Conservation (phyloP, 441 rosid species). For the Eutrema salsugineum region DNA sequence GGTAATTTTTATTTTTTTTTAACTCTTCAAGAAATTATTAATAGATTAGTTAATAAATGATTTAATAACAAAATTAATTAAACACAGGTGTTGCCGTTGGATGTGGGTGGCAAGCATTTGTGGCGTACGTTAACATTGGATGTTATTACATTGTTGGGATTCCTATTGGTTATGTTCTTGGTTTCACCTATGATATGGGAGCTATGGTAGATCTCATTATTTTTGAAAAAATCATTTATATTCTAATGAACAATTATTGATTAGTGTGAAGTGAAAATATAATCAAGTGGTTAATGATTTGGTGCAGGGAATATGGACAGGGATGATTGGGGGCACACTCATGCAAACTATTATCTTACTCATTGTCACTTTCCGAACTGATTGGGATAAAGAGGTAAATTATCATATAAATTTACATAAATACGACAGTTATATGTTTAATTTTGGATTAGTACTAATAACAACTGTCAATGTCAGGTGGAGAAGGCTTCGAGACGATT, state of each 20-base stretch:
- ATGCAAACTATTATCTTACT: slow-evolving; percentile 54
- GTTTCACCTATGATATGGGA: slow-evolving; percentile 51
- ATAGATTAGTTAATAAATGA: neutral
- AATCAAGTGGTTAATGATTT: neutral
- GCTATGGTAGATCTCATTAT: slow-evolving; percentile 35
- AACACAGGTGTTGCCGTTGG: slow-evolving; percentile 61
- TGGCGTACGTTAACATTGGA: slow-evolving; percentile 63
- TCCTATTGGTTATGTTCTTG: slow-evolving; percentile 52
- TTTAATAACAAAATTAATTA: neutral
- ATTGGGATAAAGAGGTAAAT: slow-evolving; percentile 55
- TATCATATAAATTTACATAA: neutral
- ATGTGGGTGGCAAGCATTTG: slow-evolving; percentile 75
- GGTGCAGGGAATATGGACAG: slow-evolving; percentile 57
- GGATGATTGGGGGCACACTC: slow-evolving; percentile 55
- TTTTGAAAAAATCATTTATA: neutral
- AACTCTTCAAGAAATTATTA: neutral
- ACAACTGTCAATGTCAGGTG: slow-evolving; percentile 50
- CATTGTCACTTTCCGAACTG: slow-evolving; percentile 46
- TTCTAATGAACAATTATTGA: neutral
- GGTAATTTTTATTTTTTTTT: too few species aligned
- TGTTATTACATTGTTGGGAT: slow-evolving; percentile 61
- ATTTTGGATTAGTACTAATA: neutral
- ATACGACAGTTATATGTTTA: neutral
- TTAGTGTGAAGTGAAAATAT: slow-evolving; percentile 9
- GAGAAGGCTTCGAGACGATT: slow-evolving; percentile 47